Conservation (phyloP, 2,329 filamentous ascomycete species). For the Coniosporium tulheliwenetii region DNA sequence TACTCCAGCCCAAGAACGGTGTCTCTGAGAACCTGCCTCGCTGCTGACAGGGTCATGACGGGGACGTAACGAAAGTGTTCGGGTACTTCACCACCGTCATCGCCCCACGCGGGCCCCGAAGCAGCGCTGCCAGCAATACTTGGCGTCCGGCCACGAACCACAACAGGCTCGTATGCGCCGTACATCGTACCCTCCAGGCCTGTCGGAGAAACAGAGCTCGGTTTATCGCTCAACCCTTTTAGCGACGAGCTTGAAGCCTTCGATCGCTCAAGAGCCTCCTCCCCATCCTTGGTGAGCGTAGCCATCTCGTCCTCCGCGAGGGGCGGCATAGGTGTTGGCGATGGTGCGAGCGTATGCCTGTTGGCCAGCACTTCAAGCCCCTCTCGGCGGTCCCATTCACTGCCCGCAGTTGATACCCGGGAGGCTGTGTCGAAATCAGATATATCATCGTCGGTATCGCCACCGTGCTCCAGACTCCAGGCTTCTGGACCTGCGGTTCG, state of each 20-base stretch:
- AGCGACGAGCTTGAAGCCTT: too few species aligned
- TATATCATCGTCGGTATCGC: constrained; percentile 38
- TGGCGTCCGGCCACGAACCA: constrained; percentile 51
- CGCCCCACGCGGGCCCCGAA: constrained; percentile 29
- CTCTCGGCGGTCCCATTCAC: not conserved
- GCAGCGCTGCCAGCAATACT: constrained; percentile 66
- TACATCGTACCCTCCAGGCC: constrained; percentile 67
- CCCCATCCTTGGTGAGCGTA: too few species aligned
- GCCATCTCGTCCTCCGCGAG: too few species aligned
- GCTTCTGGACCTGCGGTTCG: constrained; percentile 23
- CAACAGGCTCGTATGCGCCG: constrained; percentile 47
- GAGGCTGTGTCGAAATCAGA: constrained; percentile 19
- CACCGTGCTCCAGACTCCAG: constrained; percentile 77
- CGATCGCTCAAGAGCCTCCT: too few species aligned
- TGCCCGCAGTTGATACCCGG: constrained; percentile 17
- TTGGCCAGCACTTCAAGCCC: not conserved
- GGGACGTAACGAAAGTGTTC: constrained; percentile 90
- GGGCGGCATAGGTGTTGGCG: too few species aligned
- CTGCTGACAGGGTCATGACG: constrained; percentile 73
- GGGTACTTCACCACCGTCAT: constrained; percentile 49
- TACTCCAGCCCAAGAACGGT: constrained; percentile 90
- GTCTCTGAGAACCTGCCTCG: constrained; percentile 75
- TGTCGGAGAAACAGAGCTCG: constrained; percentile 12
- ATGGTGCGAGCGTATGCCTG: too few species aligned
- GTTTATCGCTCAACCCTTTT: too few species aligned